These are phyloP conservation scores for Apophysomyces trapeziformis DNA, from an alignment of 371 early-diverging fungal species.

Conservation along the genomic window DNA sequence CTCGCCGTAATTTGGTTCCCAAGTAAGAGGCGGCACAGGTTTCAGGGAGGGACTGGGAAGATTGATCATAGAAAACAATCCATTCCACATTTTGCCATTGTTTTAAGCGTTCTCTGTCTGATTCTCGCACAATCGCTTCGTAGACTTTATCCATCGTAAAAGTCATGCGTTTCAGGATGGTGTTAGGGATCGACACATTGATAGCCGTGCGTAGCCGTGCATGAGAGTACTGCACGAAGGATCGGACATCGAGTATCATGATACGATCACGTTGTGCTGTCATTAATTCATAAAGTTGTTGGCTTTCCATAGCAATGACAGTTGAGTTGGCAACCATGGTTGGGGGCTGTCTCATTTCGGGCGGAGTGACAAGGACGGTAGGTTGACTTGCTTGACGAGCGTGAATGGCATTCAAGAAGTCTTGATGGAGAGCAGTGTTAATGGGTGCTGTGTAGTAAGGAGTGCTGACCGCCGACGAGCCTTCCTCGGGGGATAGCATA, in stretches of 20 bases:
- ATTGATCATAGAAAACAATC: conserved; percentile 64
- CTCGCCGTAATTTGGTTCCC: conserved; percentile 35
- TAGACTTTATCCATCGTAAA: conserved; percentile 61
- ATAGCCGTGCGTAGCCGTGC: conserved; percentile 52
- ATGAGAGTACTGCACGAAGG: conserved; percentile 53
- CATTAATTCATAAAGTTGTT: conserved; percentile 10
- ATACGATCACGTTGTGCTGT: conserved; percentile 17
- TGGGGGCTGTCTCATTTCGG: background rate
- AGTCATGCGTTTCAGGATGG: conserved; percentile 61
- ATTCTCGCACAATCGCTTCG: conserved; percentile 56
- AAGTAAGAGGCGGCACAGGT: conserved; percentile 52
- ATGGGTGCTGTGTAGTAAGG: conserved; percentile 58
- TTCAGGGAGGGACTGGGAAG: conserved; percentile 41
- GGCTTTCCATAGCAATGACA: conserved; percentile 10
- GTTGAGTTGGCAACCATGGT: background rate
- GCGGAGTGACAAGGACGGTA: conserved; percentile 28
- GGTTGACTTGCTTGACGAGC: conserved; percentile 47
- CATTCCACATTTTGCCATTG: conserved; percentile 50
- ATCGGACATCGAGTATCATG: conserved; percentile 60
- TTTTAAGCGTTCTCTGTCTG: conserved; percentile 40
- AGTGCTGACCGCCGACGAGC: conserved; percentile 25
- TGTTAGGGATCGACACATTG: conserved; percentile 62
- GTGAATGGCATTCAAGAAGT: conserved; percentile 55
- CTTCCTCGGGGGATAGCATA: conserved; percentile 11
- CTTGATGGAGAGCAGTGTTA: conserved; percentile 47